Evolutionary conservation across 495 filamentous ascomycete genomes (phyloP), one percentile per base, ranked within the genome.

Genomic region (Viridothelium virens): DNA sequence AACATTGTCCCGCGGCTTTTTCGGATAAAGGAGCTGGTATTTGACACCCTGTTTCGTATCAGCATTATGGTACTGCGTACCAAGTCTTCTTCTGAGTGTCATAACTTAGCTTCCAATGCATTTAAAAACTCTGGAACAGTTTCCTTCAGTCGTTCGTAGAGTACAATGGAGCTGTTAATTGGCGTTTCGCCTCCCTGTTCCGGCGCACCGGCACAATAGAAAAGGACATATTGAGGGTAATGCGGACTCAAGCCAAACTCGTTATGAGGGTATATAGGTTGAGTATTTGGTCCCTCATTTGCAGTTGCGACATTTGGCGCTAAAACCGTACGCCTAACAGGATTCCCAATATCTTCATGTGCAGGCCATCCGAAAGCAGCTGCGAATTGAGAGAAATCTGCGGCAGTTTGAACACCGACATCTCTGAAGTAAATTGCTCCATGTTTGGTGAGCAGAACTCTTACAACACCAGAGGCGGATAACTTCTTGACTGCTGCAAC

Each of bases 201-300:
- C 25, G 66, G 66, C 36, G 66, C 66, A 9, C 46, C 36, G 14
- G 46, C 31, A 31, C 62, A 68, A 38, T 33, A 68, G 38, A 68
- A 65, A 38, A 68, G 56, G 10, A 65, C 63, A 34, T 14, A 34
- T 14, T 61, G 59, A 12, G 66, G 66, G 38, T 64, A 68, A 47
- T 68, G 62, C 5, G 62, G 66, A 38, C 66, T 65, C 34, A 68
- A 50, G 16, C 62, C 66, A 38, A 65, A 68, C 50, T 68, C 66
- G 41, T 68, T 68, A 36, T 68, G 66, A 18, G 66, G 66, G 38
- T 68, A 68, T 25, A 68, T 50, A 44, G 66, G 66, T 31, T 68
- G 62, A 31, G 66, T 65, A 47, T 64, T 68, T 38, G 66, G 62
- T 3, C 62, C 62, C 48, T 68, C 66, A 31, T 68, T 65, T 36